Evolutionary conservation across 306 rosid species (phyloP).

Genomic region (Castanopsis chinensis): DNA sequence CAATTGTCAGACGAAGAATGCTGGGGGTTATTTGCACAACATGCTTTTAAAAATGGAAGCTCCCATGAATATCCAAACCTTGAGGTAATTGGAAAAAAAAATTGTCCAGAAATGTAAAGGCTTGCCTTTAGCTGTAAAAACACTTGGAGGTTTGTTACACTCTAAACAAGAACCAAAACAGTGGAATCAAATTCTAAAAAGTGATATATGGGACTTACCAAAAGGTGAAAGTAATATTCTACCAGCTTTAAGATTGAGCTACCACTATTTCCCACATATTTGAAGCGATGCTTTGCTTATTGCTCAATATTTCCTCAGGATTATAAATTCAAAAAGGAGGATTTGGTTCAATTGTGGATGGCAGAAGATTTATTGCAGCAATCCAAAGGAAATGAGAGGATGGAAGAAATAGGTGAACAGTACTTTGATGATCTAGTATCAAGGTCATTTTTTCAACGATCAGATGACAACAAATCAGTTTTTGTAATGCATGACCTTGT

Average conservation of each 20-base stretch:
- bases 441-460: conserved; percentile 22
- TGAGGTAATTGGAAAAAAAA: neutral
- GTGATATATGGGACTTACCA: conserved; percentile 20
- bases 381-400: neutral
- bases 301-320: conserved; percentile 20
- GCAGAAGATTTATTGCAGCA: conserved; percentile 20
- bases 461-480: neutral
- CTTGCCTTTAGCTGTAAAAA: conserved; percentile 20
- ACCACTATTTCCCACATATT: neutral
- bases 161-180: neutral
- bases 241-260: conserved; percentile 22
- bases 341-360: conserved; percentile 19
- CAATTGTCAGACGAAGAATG: neutral
- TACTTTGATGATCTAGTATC: conserved; percentile 13
- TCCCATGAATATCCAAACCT: neutral
- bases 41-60: conserved; percentile 4
- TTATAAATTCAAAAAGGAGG: neutral
- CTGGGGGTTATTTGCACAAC: conserved; percentile 7
- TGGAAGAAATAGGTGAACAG: conserved; percentile 18
- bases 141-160: conserved; percentile 9
- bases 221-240: neutral
- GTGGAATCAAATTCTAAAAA: neutral
- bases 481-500: conserved; percentile 29
- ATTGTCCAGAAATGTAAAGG: conserved; percentile 19
- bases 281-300: conserved; percentile 11